phyloP scores from a whole-genome alignment of 176 grass and related monocot genomes.

The Rhynchospora tenuis region DNA sequence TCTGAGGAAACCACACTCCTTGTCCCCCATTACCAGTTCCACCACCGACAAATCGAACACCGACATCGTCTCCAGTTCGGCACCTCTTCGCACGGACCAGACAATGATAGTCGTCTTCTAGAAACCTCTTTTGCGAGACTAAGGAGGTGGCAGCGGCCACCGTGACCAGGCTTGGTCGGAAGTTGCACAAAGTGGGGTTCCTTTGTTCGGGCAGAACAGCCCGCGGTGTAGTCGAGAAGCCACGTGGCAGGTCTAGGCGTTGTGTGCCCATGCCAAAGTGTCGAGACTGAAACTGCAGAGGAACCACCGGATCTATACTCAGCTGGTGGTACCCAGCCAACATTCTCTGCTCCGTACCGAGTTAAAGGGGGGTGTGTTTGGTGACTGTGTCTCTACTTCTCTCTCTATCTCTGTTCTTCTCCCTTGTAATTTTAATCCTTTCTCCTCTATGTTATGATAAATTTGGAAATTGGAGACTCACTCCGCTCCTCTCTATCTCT shows the following conservation, averaged over 20 bases:
- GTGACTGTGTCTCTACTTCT: constrained; percentile 25
- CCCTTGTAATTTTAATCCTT: constrained; percentile 6
- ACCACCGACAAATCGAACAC: constrained; percentile 17
- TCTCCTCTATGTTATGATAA: neutral
- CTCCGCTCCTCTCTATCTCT: neutral
- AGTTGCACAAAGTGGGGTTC: constrained; percentile 42
- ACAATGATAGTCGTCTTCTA: constrained; percentile 48
- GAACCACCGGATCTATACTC: constrained; percentile 34
- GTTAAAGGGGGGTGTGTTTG: neutral
- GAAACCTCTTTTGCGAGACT: constrained; percentile 54
- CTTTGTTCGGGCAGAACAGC: constrained; percentile 34
- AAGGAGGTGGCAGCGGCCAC: constrained; percentile 38
- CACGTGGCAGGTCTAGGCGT: constrained; percentile 68
- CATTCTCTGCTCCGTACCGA: constrained; percentile 53
- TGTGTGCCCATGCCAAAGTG: constrained; percentile 64
- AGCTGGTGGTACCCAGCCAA: constrained; percentile 96
- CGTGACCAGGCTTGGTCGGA: constrained; percentile 47
- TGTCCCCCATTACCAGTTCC: constrained; percentile 29
- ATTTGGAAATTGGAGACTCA: constrained; percentile 13
- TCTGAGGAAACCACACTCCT: constrained; percentile 86
- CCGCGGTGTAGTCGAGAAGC: constrained; percentile 62
- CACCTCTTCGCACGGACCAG: constrained; percentile 66
- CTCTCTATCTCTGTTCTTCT: constrained; percentile 13
- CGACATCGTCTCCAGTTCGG: constrained; percentile 24
- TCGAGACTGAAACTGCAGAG: constrained; percentile 18